Conservation (phyloP, 2,329 filamentous ascomycete genomes). For the Colletotrichum tanaceti region DNA sequence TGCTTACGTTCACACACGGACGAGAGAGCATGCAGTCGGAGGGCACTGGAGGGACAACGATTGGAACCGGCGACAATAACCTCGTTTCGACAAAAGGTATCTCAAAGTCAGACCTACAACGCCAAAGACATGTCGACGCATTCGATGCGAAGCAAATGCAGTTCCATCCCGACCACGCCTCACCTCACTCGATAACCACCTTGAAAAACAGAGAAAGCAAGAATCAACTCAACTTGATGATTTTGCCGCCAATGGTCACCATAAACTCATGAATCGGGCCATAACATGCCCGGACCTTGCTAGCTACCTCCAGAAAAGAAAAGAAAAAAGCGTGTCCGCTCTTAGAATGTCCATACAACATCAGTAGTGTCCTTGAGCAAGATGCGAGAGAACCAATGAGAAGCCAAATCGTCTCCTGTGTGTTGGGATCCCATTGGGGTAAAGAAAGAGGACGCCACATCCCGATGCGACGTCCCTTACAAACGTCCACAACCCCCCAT, state of each 20-base stretch:
- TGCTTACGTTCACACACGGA: not conserved
- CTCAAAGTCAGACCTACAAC: constrained; percentile 35
- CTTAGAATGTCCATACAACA: constrained; percentile 39
- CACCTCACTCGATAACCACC: constrained; percentile 32
- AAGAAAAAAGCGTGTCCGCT: constrained; percentile 21
- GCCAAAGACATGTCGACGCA: constrained; percentile 30
- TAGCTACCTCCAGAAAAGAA: constrained; percentile 40
- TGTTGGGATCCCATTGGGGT: constrained; percentile 16
- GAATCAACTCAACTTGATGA: constrained; percentile 31
- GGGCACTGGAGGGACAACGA: too few species aligned
- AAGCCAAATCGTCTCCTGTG: constrained; percentile 37
- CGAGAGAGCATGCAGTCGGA: not conserved
- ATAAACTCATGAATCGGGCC: constrained; percentile 38
- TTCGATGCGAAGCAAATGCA: constrained; percentile 27
- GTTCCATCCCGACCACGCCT: constrained; percentile 12
- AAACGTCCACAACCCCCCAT: constrained; percentile 23
- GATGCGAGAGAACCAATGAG: constrained; percentile 37
- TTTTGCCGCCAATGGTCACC: constrained; percentile 38
- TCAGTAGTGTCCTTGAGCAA: constrained; percentile 31
- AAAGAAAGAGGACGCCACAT: constrained; percentile 30
- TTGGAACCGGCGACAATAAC: constrained; percentile 8
- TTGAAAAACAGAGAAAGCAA: constrained; percentile 18
- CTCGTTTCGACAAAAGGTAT: constrained; percentile 31
- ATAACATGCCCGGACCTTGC: constrained; percentile 30
- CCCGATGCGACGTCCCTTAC: constrained; percentile 31